A percentile compares a stretch with the other conserved stretches of the same genome.
These are phyloP conservation scores for Pyrenula massariospora DNA, from an alignment of 495 filamentous ascomycete species.

Conservation along the genomic window DNA sequence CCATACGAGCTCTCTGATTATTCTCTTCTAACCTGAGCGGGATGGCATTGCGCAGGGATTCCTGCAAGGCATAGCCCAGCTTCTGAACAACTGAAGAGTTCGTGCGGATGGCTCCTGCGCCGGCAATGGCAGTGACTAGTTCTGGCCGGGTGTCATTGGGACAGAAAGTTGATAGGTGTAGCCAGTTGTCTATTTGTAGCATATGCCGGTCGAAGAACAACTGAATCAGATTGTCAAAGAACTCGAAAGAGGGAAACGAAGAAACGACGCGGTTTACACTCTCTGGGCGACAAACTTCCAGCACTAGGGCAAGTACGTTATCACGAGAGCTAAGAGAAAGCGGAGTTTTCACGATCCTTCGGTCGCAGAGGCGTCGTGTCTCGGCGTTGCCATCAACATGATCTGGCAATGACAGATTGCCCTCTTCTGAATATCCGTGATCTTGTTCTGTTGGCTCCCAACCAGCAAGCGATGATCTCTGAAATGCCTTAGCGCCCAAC, in stretches of 20 bases:
- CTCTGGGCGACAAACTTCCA: neutral
- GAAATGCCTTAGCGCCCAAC: constrained; percentile 24
- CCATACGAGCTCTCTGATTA: constrained; percentile 40
- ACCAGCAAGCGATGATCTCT: constrained; percentile 37
- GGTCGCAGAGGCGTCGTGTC: constrained; percentile 1
- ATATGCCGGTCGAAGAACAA: constrained; percentile 42
- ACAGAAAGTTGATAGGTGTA: constrained; percentile 45
- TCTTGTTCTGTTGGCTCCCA: constrained; percentile 41
- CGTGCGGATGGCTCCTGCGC: constrained; percentile 43
- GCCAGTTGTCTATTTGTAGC: constrained; percentile 37
- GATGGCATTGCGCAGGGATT: constrained; percentile 41
- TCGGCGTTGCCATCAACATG: constrained; percentile 17
- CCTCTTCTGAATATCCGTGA: constrained; percentile 37
- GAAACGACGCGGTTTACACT: constrained; percentile 33
- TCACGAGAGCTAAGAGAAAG: constrained; percentile 23
- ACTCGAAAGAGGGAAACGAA: constrained; percentile 46
- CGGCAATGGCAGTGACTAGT: constrained; percentile 39
- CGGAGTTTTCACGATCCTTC: constrained; percentile 9
- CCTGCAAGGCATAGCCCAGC: constrained; percentile 50
- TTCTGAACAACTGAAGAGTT: constrained; percentile 44
- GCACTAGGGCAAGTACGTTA: neutral
- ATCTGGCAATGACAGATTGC: constrained; percentile 37
- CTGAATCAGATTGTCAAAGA: constrained; percentile 49
- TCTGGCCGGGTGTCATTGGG: constrained; percentile 40
- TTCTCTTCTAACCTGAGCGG: constrained; percentile 44